A percentile compares a stretch with the other conserved stretches of the same genome.
These are phyloP conservation scores for Penicillium sp. DNA, from an alignment of 2,329 filamentous ascomycete species.

Conservation along the genomic window DNA sequence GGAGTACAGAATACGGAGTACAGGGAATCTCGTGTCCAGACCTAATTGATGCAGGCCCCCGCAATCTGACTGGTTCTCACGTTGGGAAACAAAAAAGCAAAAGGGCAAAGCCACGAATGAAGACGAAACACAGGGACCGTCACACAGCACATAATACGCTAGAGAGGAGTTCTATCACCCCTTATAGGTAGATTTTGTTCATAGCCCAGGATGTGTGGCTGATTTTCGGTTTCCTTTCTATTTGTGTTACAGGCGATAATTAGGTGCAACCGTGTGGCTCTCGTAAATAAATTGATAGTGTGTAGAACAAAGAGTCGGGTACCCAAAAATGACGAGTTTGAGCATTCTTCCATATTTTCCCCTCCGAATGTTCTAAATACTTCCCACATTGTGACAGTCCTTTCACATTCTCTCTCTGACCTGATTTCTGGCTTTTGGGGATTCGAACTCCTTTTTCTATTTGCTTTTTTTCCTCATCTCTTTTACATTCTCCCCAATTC, in stretches of 20 bases:
- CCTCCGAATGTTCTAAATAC: slow-evolving; percentile 4
- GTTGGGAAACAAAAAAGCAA: not conserved
- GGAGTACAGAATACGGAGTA: not conserved
- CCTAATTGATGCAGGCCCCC: slow-evolving; percentile 11
- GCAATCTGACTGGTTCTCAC: slow-evolving; percentile 14
- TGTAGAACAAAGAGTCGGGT: slow-evolving; percentile 10
- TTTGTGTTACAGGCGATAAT: not conserved
- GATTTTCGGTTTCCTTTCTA: not conserved
- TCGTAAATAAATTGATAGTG: not conserved
- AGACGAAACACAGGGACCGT: slow-evolving; percentile 11
- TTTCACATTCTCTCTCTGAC: slow-evolving; percentile 7
- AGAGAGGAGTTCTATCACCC: not conserved
- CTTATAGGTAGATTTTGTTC: not conserved
- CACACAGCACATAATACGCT: not conserved
- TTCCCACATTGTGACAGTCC: slow-evolving; percentile 10
- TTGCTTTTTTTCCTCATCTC: not conserved
- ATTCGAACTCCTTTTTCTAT: not conserved
- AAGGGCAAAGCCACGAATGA: slow-evolving; percentile 19
- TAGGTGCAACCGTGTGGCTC: not conserved
- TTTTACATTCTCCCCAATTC: not conserved
- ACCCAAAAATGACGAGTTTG: slow-evolving; percentile 9
- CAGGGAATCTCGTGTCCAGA: slow-evolving; percentile 18
- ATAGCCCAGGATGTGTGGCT: not conserved
- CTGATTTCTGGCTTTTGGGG: slow-evolving; percentile 1
- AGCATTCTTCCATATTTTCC: not conserved